phyloP scores from a whole-genome alignment of 257 asterid species.

The Hygrophila difformis region DNA sequence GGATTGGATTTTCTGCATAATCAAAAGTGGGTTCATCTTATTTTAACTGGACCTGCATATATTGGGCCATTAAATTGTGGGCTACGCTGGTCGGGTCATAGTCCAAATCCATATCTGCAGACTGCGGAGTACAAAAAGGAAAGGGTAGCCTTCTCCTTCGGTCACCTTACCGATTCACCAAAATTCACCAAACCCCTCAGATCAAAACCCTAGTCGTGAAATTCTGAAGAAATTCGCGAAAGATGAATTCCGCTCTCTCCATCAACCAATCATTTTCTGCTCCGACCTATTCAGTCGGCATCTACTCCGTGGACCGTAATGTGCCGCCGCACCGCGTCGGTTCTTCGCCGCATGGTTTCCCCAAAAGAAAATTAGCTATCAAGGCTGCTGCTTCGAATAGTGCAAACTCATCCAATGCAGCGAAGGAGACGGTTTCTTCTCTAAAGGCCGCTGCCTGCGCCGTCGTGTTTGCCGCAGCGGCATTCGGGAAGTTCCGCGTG shows the following conservation, averaged over 20 bases:
- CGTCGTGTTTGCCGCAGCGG: conserved; percentile 43
- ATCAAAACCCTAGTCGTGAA: conserved; percentile 14
- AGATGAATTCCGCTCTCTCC: conserved; percentile 29
- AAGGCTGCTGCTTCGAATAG: conserved; percentile 25
- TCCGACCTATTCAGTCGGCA: conserved; percentile 15
- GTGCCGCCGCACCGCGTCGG: conserved; percentile 15
- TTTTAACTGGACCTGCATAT: too few relatives aligned
- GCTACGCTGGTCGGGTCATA: too few relatives aligned
- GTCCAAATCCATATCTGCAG: too few relatives aligned
- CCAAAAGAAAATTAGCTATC: conserved; percentile 12
- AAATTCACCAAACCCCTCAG: conserved; percentile 4
- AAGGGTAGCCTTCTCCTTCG: background rate
- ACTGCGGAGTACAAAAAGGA: too few relatives aligned
- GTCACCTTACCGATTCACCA: background rate
- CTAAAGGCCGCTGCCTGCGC: conserved; percentile 48
- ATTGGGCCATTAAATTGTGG: too few relatives aligned
- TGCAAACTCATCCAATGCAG: conserved; percentile 13
- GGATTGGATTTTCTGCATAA: too few relatives aligned
- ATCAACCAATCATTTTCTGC: conserved; percentile 16
- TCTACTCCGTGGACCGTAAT: too few relatives aligned
- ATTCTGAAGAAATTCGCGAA: background rate
- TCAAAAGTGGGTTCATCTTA: too few relatives aligned
- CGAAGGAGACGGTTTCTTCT: conserved; percentile 20
- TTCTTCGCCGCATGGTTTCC: conserved; percentile 2
- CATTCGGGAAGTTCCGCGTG: conserved; percentile 29